These are phyloP conservation scores for Diaporthe sp. DNA, from an alignment of 2,329 filamentous ascomycete species.

Conservation along the genomic window DNA sequence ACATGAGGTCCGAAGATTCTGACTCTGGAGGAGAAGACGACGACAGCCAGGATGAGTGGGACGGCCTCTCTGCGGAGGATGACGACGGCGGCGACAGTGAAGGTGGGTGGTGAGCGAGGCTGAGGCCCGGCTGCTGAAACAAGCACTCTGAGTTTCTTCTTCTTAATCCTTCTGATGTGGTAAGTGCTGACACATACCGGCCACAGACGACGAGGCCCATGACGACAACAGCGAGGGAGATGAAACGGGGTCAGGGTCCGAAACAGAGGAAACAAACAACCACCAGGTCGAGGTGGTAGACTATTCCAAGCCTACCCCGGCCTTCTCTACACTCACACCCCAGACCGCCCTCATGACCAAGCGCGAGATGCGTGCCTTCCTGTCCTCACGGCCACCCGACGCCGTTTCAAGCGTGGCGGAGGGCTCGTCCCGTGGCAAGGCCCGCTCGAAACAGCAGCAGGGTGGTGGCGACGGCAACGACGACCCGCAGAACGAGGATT, in stretches of 20 bases:
- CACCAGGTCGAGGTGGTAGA: slow-evolving; percentile 71
- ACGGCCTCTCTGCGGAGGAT: slow-evolving; percentile 70
- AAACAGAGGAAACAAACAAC: slow-evolving; percentile 38
- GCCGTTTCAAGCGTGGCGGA: slow-evolving; percentile 39
- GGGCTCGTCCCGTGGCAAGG: slow-evolving; percentile 44
- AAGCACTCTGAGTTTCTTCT: slow-evolving; percentile 3
- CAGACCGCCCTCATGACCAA: slow-evolving; percentile 66
- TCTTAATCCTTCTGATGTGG: neutral
- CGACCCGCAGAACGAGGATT: slow-evolving; percentile 65
- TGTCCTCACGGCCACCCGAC: slow-evolving; percentile 70
- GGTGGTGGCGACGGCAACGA: slow-evolving; percentile 43
- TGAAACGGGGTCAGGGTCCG: slow-evolving; percentile 41
- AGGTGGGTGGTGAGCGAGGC: slow-evolving; percentile 31
- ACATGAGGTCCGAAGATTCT: slow-evolving; percentile 38
- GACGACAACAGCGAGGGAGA: slow-evolving; percentile 45
- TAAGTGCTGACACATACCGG: slow-evolving; percentile 22
- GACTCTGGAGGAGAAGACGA: slow-evolving; percentile 37
- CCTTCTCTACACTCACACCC: slow-evolving; percentile 46
- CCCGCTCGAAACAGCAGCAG: slow-evolving; percentile 37
- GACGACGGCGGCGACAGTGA: slow-evolving; percentile 46
- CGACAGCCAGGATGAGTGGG: slow-evolving; percentile 68
- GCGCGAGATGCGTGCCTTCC: slow-evolving; percentile 82
- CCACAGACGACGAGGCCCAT: slow-evolving; percentile 42
- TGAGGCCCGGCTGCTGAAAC: slow-evolving; percentile 9
- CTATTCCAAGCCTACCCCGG: slow-evolving; percentile 60